Evolutionary conservation across 2,329 filamentous ascomycete genomes (phyloP).

Genomic region (Ascochyta rabiei): DNA sequence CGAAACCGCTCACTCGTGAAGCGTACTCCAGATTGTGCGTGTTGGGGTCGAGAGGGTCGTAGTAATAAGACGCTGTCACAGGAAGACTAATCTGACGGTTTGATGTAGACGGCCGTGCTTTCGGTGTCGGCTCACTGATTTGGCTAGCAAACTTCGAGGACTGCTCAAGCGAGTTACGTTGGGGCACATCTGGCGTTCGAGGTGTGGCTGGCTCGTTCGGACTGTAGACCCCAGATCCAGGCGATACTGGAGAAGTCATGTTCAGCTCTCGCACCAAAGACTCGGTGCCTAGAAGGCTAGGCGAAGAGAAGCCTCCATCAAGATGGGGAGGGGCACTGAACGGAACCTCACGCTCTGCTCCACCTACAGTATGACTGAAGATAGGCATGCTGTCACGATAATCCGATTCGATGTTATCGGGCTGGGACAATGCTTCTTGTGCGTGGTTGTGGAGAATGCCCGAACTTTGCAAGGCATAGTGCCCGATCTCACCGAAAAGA

Average conservation of each 20-base stretch:
- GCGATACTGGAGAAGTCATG: conserved; percentile 54
- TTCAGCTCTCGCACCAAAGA: conserved; percentile 56
- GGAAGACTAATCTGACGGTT: conserved; percentile 54
- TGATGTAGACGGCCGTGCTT: conserved; percentile 42
- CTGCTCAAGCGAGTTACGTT: conserved; percentile 41
- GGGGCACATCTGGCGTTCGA: conserved; percentile 44
- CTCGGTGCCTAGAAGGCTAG: conserved; percentile 56
- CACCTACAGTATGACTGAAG: conserved; percentile 18
- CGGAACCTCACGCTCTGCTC: conserved; percentile 18
- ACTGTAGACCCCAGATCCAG: conserved; percentile 44
- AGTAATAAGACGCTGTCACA: conserved; percentile 53
- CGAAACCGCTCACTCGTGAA: conserved; percentile 52
- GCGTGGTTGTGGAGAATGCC: conserved; percentile 49
- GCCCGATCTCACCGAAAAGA: conserved; percentile 67
- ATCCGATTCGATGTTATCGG: conserved; percentile 6
- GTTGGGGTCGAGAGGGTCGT: conserved; percentile 50
- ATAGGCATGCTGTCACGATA: conserved; percentile 13
- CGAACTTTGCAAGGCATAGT: conserved; percentile 61
- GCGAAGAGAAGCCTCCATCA: conserved; percentile 37
- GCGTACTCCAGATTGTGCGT: conserved; percentile 57
- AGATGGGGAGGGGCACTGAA: conserved; percentile 29
- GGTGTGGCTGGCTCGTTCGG: conserved; percentile 48
- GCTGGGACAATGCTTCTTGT: conserved; percentile 37
- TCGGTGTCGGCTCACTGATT: conserved; percentile 47
- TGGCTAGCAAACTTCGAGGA: conserved; percentile 36